Evolutionary conservation across 352 stramenopile genomes (phyloP), one percentile per base, ranked within the genome.

Genomic region (Phytophthora agathidicida): DNA sequence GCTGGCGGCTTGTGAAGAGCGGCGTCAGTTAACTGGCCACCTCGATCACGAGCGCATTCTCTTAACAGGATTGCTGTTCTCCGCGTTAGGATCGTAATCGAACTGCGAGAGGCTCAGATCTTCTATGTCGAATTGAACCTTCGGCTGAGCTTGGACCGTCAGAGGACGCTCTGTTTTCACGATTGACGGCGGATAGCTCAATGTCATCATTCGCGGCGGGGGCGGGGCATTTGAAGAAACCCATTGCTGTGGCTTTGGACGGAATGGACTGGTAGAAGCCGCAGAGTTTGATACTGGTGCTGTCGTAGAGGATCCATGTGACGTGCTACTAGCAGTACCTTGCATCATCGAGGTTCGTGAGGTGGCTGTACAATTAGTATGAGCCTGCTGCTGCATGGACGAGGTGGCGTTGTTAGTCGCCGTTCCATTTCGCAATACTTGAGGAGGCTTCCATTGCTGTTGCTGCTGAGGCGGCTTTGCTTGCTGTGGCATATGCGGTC

Each of bases 91-190:
- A 53, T 95, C 80, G 46, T 80, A 95, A 45, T 95, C 86, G 53
- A 95, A 95, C 39, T 95, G 86, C 5, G 86, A 95, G 17, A 91
- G 62, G 57, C 86, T 91, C 8, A 95, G 68, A 31, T 93, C 86
- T 46, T 92, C 84, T 48, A 95, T 85, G 31, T 90, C 77, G 52
- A 73, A 92, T 51, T 73, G 80, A 8, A 69, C 68, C 11, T 65
- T 53, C 4, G 57, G 23, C 14, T 56, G 46, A 37, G 42, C 48
- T 51, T 66, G 53, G 2, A 26, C 53, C 30, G 42, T 37, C 11
- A 35, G 13, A 39, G 43, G 16, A 7, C 46, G 35, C n/a, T 75
- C 67, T 4, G 51, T 38, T 35, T 75, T 75, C 11, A 75, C 37
- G 28, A 56, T 63, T n/a, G 47, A 27, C 44, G 62, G 38, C 7